Evolutionary conservation across 1,139 yeast species (phyloP).

Genomic region (Lodderomyces oxycetoniae): DNA sequence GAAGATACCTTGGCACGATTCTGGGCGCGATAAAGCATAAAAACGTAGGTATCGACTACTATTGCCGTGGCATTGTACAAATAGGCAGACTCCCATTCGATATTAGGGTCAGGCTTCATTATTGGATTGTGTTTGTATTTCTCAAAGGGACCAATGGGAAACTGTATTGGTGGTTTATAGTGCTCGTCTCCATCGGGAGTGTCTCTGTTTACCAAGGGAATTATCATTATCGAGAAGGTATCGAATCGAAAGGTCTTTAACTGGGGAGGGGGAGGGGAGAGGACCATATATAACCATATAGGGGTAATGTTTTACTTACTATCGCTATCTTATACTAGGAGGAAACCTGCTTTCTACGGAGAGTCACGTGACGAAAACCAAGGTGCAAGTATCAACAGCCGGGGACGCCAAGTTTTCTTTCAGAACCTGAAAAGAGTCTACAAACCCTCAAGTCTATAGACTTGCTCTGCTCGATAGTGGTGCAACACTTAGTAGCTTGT

Average conservation of each 20-base stretch:
- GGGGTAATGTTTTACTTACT: too few relatives aligned
- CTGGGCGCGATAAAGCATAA: conserved; percentile 40
- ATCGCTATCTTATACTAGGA: too few relatives aligned
- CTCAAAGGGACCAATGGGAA: conserved; percentile 43
- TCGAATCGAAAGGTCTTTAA: not conserved
- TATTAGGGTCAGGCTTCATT: conserved; percentile 34
- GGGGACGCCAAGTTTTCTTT: too few relatives aligned
- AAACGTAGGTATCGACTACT: conserved; percentile 37
- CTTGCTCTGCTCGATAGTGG: too few relatives aligned
- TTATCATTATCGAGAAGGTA: conserved; percentile 27
- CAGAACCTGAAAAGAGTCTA: too few relatives aligned
- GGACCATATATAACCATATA: too few relatives aligned
- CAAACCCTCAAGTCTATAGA: too few relatives aligned
- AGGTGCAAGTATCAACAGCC: too few relatives aligned
- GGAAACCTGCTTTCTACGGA: too few relatives aligned
- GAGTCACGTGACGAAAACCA: too few relatives aligned
- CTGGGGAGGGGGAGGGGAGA: too few relatives aligned
- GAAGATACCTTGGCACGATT: conserved; percentile 31
- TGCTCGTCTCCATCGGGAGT: conserved; percentile 31
- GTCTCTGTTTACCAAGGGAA: conserved; percentile 26
- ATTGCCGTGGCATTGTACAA: conserved; percentile 45
- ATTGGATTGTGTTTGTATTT: conserved; percentile 37
- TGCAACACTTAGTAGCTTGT: too few relatives aligned
- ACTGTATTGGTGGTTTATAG: conserved; percentile 32
- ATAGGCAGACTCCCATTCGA: conserved; percentile 39